phyloP scores from a whole-genome alignment of 1,284 basidiomycete genomes.

The Sporisorium iseilematis-ciliati region DNA sequence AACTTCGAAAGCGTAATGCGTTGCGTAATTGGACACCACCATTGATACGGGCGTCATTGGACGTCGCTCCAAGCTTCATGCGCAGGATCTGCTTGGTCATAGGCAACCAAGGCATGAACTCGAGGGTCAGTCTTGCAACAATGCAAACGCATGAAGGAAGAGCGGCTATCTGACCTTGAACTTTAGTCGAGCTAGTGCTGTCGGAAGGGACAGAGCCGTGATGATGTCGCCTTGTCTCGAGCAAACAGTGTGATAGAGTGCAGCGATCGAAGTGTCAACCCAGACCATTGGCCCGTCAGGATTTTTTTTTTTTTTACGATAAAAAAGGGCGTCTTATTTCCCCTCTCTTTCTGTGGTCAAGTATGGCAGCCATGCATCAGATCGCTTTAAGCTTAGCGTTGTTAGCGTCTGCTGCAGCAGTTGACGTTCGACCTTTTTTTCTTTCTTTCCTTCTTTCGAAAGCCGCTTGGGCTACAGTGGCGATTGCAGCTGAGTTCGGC shows the following conservation, averaged over 20 bases:
- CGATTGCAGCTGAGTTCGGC: neutral
- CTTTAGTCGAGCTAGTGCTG: neutral
- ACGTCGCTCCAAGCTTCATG: too few relatives aligned
- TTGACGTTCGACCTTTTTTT: neutral
- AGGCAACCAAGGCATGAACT: too few relatives aligned
- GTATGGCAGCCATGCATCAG: constrained; percentile 5
- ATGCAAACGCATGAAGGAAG: neutral
- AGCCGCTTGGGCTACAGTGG: neutral
- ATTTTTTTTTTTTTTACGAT: too few relatives aligned
- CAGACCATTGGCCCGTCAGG: too few relatives aligned
- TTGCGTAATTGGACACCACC: too few relatives aligned
- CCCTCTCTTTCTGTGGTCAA: neutral
- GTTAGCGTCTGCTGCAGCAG: neutral
- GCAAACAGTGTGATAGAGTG: neutral
- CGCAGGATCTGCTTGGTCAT: too few relatives aligned
- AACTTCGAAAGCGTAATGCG: too few relatives aligned
- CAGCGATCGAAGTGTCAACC: neutral
- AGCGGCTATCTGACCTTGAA: constrained; percentile 8
- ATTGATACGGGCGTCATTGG: too few relatives aligned
- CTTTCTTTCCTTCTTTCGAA: neutral
- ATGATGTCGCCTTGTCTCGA: too few relatives aligned
- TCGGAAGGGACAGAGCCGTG: constrained; percentile 7
- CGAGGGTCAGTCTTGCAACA: neutral
- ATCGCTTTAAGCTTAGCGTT: constrained; percentile 1
- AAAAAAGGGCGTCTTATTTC: neutral